Base-by-base conservation (phyloP, 2,329 filamentous ascomycete genomes). In the Paracorniculantispora psalliotae region DNA sequence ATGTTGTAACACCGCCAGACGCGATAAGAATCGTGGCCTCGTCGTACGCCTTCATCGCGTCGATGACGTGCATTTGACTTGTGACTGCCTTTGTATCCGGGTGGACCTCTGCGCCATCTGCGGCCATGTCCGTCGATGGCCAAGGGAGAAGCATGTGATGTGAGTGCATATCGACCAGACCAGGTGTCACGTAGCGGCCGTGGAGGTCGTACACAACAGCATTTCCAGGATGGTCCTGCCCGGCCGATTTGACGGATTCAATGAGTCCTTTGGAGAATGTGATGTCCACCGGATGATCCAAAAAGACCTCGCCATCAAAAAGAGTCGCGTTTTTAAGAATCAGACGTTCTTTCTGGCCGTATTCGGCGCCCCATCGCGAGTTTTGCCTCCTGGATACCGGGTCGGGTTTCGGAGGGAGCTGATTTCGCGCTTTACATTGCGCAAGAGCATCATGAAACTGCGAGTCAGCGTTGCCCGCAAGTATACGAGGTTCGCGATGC, bases 101-200 rank as follows among this genome's bases (percentile, higher is more conserved):
- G 43, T 70, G 59, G 30, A 73, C 55, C 57, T 78, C 76, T 55
- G 77, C 77, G 15, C 58, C 65, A 62, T 78, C 76, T 4, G 64
- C 64, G 6, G 64, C 70, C 13, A 67, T 65, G n/a, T 50, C 48
- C 2, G 72, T 59, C 15, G 59, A 37, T 0, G 76, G 77, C 72
- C 73, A 77, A 19, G 66, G 37, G 9, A 61, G 59, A 1, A 70
- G 49, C 23, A 73, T 65, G 61, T 76, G 73, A 63, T 79, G 77
- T 2, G 75, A 77, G 64, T 79, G 77, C 71, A 78, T 73, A 61
- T 79, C 77, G 1, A 79, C 71, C 4, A 79, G 63, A 1, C 77
- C 77, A 0, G 76, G 76, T 0, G 75, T 78, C 26, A 78, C 72
- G 61, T 71, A 72, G 51, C 69, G 69, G 6, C 76, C 75, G 30